Evolutionary conservation across 2,329 filamentous ascomycete genomes (phyloP), one percentile per base, ranked within the genome.

Genomic region (Aspergillus sp.): DNA sequence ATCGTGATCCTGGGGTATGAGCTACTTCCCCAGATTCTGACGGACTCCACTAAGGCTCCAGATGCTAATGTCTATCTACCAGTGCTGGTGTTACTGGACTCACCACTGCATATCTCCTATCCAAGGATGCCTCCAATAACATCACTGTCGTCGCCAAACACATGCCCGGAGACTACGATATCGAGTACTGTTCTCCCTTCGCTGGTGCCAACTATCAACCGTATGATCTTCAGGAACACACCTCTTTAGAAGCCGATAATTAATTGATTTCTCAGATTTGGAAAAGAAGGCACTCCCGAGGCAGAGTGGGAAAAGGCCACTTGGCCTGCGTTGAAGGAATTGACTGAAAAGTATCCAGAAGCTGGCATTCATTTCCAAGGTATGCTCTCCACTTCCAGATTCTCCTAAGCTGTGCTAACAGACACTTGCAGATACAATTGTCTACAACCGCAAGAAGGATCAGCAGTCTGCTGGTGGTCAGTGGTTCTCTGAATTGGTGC

Each of bases 111-210:
- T 70, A 83, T 26, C 66, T 81, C 11, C 68, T 86, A 10, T 82
- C 82, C 9, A 72, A 73, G 46, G 74, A 81, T 54, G 65, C 70
- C 5, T 57, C 67, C 8, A 76, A 83, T 53, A 70, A 72, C 27
- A 68, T 94, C 51, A 90, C 86, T 0, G 73, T 94, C 31, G 73
- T 89, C 29, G 85, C 88, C 5, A 94, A 91, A 60, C 86, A 95
- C 62, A 93, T 95, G 85, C 90, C 90, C 0, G 90, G 90, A 31
- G 90, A 96, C 70, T 93, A 91, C 66, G 86, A 91, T 53, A 85
- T 90, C 53, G 86, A 94, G 72, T 96, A 95, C 64, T 84, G 88
- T 1, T 94, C 88, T 5, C 89, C 88, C 1, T 94, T 88, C 86
- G 89, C 89, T 4, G 89, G 89, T 10, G 89, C 88, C 49, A 91